These are phyloP conservation scores for Thalassiosira sp. DNA, from an alignment of 352 stramenopile genomes.

Conservation along the genomic window DNA sequence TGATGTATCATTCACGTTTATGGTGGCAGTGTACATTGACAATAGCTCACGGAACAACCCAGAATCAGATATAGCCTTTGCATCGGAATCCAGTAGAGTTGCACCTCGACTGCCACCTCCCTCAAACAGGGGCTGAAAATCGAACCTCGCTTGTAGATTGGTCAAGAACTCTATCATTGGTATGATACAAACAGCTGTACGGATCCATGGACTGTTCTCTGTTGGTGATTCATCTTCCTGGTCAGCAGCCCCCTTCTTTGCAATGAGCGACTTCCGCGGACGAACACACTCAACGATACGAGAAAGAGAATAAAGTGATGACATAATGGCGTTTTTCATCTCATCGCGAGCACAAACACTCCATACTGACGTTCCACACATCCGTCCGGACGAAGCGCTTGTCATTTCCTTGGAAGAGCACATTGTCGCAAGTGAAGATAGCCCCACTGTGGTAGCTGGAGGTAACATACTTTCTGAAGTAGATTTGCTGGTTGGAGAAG, in stretches of 20 bases:
- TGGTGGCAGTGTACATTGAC: constrained; percentile 33
- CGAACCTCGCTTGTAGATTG: constrained; percentile 49
- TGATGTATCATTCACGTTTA: constrained; percentile 15
- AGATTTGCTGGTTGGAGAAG: constrained; percentile 14
- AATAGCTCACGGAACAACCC: constrained; percentile 64
- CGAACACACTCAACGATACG: constrained; percentile 39
- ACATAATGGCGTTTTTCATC: constrained; percentile 44
- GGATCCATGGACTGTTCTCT: constrained; percentile 33
- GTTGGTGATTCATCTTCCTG: constrained; percentile 3
- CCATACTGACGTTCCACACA: constrained; percentile 32
- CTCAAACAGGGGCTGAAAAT: constrained; percentile 50
- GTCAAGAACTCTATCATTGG: constrained; percentile 51
- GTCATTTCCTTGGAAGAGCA: constrained; percentile 59
- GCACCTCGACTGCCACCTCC: constrained; percentile 23
- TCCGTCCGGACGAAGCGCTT: constrained; percentile 25
- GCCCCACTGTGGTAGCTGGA: constrained; percentile 54
- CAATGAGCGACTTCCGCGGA: constrained; percentile 27
- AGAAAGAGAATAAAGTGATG: constrained; percentile 41
- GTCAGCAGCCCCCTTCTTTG: background rate
- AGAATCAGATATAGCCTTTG: constrained; percentile 59
- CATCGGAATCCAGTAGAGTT: constrained; percentile 46
- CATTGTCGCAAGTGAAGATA: constrained; percentile 60
- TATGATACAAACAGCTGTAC: constrained; percentile 48
- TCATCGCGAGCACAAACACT: constrained; percentile 50
- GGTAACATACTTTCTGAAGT: constrained; percentile 22